A percentile compares a stretch with the other conserved stretches of the same genome.
These are phyloP conservation scores for Fusarium sp. DNA, from an alignment of 2,329 filamentous ascomycete species.

Conservation along the genomic window DNA sequence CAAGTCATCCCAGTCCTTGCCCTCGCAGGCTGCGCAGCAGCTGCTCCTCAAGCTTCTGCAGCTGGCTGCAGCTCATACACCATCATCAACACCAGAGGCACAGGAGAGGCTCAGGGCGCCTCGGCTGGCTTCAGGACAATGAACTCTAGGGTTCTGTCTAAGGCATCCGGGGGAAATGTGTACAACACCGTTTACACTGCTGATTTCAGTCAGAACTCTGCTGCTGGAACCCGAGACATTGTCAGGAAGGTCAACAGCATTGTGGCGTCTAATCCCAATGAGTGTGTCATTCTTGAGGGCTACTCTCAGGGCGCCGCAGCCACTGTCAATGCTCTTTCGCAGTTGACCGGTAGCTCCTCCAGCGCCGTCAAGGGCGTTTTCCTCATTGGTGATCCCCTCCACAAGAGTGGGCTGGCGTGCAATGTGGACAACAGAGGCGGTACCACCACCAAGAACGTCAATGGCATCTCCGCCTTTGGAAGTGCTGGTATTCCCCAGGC, in stretches of 20 bases:
- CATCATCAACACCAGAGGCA: conserved; percentile 29
- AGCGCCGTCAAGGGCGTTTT: conserved; percentile 18
- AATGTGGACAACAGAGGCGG: conserved; percentile 25
- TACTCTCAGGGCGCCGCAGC: conserved; percentile 28
- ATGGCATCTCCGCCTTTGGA: conserved; percentile 5
- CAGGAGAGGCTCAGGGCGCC: conserved; percentile 8
- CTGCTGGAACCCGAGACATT: conserved; percentile 8
- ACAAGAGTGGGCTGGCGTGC: conserved; percentile 11
- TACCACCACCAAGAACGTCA: conserved; percentile 17
- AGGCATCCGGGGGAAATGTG: conserved; percentile 14
- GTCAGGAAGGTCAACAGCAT: conserved; percentile 16
- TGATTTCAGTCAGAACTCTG: conserved; percentile 10
- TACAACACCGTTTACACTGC: conserved; percentile 29
- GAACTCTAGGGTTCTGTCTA: conserved; percentile 17
- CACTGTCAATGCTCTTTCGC: conserved; percentile 16
- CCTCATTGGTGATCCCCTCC: conserved; percentile 18
- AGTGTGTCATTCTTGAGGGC: conserved; percentile 21
- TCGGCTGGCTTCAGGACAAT: conserved; percentile 25
- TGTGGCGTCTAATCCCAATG: not conserved
- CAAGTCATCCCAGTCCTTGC: conserved; percentile 11
- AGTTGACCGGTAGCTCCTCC: conserved; percentile 15
- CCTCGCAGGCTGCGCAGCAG: not conserved
- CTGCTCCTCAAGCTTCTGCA: not conserved
- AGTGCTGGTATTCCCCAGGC: conserved; percentile 5
- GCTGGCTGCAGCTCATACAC: conserved; percentile 20